These are phyloP conservation scores for Cryptococcus sp. DNA, from an alignment of 1,284 basidiomycete species.

Conservation along the genomic window DNA sequence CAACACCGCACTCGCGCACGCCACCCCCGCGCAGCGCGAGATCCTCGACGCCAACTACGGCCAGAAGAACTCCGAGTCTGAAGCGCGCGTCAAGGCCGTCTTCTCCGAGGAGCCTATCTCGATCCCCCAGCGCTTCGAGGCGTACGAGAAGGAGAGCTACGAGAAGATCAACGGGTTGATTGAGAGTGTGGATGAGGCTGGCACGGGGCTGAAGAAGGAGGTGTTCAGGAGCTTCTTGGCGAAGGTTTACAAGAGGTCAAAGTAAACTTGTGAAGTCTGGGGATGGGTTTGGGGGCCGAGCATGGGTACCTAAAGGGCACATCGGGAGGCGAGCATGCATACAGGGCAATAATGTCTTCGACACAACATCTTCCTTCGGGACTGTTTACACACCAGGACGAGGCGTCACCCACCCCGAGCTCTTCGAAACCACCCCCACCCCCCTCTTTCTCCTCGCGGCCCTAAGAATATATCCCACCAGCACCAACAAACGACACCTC, in stretches of 20 bases:
- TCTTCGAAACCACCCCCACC: neutral
- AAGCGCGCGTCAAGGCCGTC: constrained; percentile 71
- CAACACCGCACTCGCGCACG: constrained; percentile 73
- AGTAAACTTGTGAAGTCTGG: constrained; percentile 52
- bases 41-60: constrained; percentile 77
- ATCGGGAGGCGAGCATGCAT: neutral
- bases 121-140: constrained; percentile 64
- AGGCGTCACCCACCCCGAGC: neutral
- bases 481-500: neutral
- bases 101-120: constrained; percentile 64
- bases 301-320: neutral
- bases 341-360: neutral
- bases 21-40: constrained; percentile 62
- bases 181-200: constrained; percentile 63
- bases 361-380: neutral
- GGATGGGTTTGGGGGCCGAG: no score
- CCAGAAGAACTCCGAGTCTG: constrained; percentile 64
- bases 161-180: constrained; percentile 65
- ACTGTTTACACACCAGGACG: neutral
- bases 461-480: neutral
- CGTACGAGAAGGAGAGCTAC: constrained; percentile 77
- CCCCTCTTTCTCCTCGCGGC: no score
- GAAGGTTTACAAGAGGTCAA: constrained; percentile 85
- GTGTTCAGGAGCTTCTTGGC: constrained; percentile 81
- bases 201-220: constrained; percentile 66